These are phyloP conservation scores for Schizophyllum commune DNA, from an alignment of 1,284 basidiomycete genomes.

Conservation along the genomic window DNA sequence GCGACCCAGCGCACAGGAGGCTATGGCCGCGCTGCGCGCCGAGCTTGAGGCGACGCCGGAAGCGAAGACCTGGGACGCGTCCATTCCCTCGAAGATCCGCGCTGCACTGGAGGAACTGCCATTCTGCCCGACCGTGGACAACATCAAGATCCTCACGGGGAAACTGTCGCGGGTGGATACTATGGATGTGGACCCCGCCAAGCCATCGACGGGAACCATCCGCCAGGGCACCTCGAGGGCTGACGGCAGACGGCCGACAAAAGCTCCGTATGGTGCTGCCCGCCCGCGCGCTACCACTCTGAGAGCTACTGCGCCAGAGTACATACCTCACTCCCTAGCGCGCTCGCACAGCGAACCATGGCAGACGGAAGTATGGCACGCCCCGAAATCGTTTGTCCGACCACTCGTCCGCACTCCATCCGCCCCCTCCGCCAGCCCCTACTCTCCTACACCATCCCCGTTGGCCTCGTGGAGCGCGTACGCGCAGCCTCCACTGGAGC, in stretches of 20 bases:
- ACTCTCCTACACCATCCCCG: too few species aligned
- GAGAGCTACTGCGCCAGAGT: neutral
- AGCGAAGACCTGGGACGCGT: neutral
- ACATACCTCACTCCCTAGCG: neutral
- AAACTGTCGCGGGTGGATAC: neutral
- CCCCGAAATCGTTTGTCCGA: neutral
- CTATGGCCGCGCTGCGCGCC: neutral
- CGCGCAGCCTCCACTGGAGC: too few species aligned
- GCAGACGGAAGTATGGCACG: neutral
- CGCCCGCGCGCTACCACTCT: neutral
- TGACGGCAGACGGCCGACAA: neutral
- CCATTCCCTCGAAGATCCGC: neutral
- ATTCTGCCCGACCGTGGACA: neutral
- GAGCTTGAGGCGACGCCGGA: neutral
- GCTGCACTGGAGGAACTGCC: neutral
- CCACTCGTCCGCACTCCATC: neutral
- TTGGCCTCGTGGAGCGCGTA: neutral
- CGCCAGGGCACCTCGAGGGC: neutral
- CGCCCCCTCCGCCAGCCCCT: neutral
- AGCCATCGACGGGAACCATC: neutral
- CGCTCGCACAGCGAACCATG: neutral
- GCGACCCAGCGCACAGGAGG: conserved; percentile 2
- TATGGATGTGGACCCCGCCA: neutral
- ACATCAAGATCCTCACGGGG: neutral
- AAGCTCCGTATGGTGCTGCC: neutral